phyloP scores from a whole-genome alignment of 371 early-diverging fungal genomes.

The Mortierella sp. region DNA sequence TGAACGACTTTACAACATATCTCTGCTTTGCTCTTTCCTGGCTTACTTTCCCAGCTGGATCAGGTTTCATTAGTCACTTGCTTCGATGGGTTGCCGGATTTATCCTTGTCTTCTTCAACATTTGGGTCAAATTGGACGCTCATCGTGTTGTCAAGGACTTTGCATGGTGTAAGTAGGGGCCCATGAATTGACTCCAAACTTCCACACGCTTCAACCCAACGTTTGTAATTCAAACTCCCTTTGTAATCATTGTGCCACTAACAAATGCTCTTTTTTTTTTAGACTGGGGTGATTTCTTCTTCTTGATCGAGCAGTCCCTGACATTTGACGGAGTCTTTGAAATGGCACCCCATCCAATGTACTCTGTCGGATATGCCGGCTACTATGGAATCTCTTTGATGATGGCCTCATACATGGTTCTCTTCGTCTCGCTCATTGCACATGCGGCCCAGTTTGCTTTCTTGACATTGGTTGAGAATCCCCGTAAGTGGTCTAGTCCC shows the following conservation, averaged over 20 bases:
- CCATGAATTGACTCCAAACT: background rate
- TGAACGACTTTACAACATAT: slow-evolving; percentile 93
- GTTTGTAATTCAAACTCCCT: slow-evolving; percentile 24
- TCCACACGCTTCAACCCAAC: slow-evolving; percentile 37
- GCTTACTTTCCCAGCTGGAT: slow-evolving; percentile 68
- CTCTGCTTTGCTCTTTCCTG: slow-evolving; percentile 85
- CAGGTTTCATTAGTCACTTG: slow-evolving; percentile 67
- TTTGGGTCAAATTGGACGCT: slow-evolving; percentile 97
- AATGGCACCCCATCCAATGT: slow-evolving; percentile 98
- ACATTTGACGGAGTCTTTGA: slow-evolving; percentile 96
- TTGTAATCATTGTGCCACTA: no score
- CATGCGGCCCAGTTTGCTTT: slow-evolving; percentile 93
- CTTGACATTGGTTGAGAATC: slow-evolving; percentile 91
- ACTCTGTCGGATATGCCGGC: slow-evolving; percentile 96
- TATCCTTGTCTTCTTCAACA: slow-evolving; percentile 86
- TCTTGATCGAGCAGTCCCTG: slow-evolving; percentile 87
- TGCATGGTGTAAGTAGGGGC: slow-evolving; percentile 84
- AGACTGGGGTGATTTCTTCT: slow-evolving; percentile 99
- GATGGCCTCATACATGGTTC: slow-evolving; percentile 87
- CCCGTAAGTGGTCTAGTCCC: slow-evolving; percentile 67
- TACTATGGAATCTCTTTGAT: slow-evolving; percentile 94
- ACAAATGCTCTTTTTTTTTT: slow-evolving; percentile 3
- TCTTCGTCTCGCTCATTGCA: slow-evolving; percentile 90
- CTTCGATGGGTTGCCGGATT: slow-evolving; percentile 84
- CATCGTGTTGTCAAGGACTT: slow-evolving; percentile 96